These are phyloP conservation scores for Ambrosia artemisiifolia DNA, from an alignment of 129 eudicot genomes.

Conservation along the genomic window DNA sequence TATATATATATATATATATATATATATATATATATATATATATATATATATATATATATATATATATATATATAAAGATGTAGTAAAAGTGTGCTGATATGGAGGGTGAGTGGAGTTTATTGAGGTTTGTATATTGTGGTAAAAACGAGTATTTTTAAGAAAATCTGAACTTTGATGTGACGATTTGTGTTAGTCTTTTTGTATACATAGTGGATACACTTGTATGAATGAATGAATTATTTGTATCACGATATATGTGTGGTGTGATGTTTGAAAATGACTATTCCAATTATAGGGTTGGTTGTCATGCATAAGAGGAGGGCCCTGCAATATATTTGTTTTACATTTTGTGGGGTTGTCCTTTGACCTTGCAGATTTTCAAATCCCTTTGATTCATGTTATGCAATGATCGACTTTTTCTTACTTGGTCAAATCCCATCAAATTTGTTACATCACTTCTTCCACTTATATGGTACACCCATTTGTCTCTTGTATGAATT, in stretches of 20 bases:
- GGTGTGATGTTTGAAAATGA: constrained; percentile 11
- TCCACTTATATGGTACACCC: background rate
- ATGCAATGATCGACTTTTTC: constrained; percentile 12
- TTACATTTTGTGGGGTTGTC: constrained; percentile 19
- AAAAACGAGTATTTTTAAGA: no score
- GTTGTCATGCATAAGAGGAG: constrained; percentile 14
- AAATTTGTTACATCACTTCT: constrained; percentile 19
- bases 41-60: no score
- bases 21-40: no score
- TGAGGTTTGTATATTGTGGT: no score
- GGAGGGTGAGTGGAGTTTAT: no score
- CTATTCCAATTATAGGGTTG: constrained; percentile 8
- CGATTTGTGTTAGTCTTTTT: no score
- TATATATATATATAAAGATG: no score
- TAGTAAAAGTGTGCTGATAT: no score
- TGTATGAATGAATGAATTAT: background rate
- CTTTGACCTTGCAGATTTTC: constrained; percentile 28
- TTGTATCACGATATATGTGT: constrained; percentile 4
- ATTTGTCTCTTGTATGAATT: background rate
- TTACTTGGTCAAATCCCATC: constrained; percentile 32
- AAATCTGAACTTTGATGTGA: no score
- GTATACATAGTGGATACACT: no score
- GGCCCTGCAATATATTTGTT: constrained; percentile 33
- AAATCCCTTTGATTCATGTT: constrained; percentile 11
- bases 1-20: no score